Base-by-base conservation (phyloP, 164 flowering plant species). In the Annona cherimola region DNA sequence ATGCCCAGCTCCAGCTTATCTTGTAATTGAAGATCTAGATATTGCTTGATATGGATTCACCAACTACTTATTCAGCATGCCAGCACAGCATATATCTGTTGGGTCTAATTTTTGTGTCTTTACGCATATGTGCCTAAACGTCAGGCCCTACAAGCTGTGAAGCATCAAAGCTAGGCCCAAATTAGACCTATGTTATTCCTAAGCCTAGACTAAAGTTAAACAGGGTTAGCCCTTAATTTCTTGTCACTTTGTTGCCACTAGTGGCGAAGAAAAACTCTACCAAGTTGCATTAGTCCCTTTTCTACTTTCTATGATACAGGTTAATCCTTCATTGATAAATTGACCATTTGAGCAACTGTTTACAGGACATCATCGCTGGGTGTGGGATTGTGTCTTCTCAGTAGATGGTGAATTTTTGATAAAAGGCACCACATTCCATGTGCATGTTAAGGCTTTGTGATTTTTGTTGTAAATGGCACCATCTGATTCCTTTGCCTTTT, bases 401-500 rank as follows among this genome's bases (percentile, higher is more conserved):
- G 99, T 93, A 0, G 98, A 95, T 71, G 99, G 99, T 75, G 99
- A 94, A n/a, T 93, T 85, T 81, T 86, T 95, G 41, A 83, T 95
- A 50, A 95, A 97, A 85, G 99, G 99, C 90, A 84, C 42, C 65
- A 7, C 3, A n/a, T 46, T 18, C 44, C 5, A 20, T 69, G 61
- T 7, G 42, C 18, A 16, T 44, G n/a, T 6, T 42, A 42, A 16
- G 1, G 46, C 43, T 43, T 66, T 5, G 8, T 63, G 11, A 9
- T 18, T 61, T 61, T 61, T 18, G 8, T 60, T 0, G 5, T 6
- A 61, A 63, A 11, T 26, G 42, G 8, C 66, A 11, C n/a, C n/a
- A n/a, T n/a, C n/a, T 63, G n/a, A 14, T 44, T 41, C 14, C n/a
- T 42, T 20, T 42, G n/a, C n/a, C 14, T 20, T 39, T 9, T 68